These are phyloP conservation scores for Cochlearia excelsa DNA, from an alignment of 345 rosid species.

Conservation along the genomic window DNA sequence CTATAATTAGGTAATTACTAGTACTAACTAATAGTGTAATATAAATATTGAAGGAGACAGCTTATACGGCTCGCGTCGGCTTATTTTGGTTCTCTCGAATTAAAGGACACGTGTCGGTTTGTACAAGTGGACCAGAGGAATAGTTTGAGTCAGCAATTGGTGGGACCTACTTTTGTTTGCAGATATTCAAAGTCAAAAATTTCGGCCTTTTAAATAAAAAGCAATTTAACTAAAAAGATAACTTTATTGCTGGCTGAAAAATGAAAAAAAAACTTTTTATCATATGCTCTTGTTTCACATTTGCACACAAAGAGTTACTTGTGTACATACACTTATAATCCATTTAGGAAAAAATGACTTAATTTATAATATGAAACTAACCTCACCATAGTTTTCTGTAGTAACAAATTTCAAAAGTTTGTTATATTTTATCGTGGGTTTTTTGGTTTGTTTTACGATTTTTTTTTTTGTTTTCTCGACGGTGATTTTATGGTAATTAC, in stretches of 20 bases:
- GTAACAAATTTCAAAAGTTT: too few species aligned
- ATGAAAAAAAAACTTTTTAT: slow-evolving; percentile 4
- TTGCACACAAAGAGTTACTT: slow-evolving; percentile 25
- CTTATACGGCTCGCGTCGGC: slow-evolving; percentile 33
- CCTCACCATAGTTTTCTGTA: too few species aligned
- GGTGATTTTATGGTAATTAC: too few species aligned
- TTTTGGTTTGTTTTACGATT: too few species aligned
- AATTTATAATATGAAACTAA: too few species aligned
- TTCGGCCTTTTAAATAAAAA: slow-evolving; percentile 31
- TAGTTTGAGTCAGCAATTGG: slow-evolving; percentile 32
- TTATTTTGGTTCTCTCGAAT: neutral
- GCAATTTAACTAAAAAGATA: slow-evolving; percentile 21
- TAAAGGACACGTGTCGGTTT: slow-evolving; percentile 33
- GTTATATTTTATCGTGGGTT: too few species aligned
- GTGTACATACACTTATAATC: slow-evolving; percentile 6
- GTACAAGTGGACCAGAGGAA: slow-evolving; percentile 33
- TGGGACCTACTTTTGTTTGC: slow-evolving; percentile 25
- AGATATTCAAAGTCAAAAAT: slow-evolving; percentile 39
- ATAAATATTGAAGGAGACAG: neutral
- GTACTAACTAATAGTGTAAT: neutral
- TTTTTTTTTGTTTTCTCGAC: too few species aligned
- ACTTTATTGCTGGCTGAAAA: slow-evolving; percentile 29
- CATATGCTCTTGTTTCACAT: slow-evolving; percentile 27
- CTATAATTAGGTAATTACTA: neutral
- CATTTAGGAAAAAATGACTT: neutral